These are phyloP conservation scores for Serendipita sp. DNA, from an alignment of 768 basidiomycete species.

Conservation along the genomic window DNA sequence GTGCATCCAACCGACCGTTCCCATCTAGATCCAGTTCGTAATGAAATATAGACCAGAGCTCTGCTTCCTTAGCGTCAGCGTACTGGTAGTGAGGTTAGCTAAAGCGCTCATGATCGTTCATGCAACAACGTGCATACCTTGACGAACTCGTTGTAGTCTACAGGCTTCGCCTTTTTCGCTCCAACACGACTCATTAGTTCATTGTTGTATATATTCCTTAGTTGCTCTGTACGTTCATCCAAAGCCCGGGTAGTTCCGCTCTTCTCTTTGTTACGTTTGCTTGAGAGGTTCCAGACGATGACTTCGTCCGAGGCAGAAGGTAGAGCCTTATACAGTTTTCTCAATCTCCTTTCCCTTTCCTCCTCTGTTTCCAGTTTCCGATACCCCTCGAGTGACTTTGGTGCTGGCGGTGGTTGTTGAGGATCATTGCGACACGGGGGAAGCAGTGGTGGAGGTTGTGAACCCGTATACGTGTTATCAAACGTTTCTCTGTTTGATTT, in stretches of 20 bases:
- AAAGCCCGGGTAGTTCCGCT: slow-evolving; percentile 14
- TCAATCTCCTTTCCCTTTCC: slow-evolving; percentile 42
- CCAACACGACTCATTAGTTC: slow-evolving; percentile 48
- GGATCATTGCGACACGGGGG: slow-evolving; percentile 45
- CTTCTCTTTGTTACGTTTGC: slow-evolving; percentile 9
- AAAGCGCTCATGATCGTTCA: slow-evolving; percentile 18
- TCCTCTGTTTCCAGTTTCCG: slow-evolving; percentile 46
- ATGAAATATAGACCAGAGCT: slow-evolving; percentile 85
- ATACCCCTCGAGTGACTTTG: slow-evolving; percentile 45
- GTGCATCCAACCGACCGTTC: slow-evolving; percentile 63
- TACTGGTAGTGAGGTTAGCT: slow-evolving; percentile 23
- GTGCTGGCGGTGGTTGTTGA: slow-evolving; percentile 25
- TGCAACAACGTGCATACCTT: slow-evolving; percentile 20
- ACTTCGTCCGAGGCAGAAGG: slow-evolving; percentile 19
- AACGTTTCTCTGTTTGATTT: slow-evolving; percentile 26
- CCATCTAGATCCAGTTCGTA: slow-evolving; percentile 81
- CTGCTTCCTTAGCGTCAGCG: slow-evolving; percentile 66
- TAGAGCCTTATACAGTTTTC: slow-evolving; percentile 49
- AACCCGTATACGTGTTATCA: slow-evolving; percentile 36
- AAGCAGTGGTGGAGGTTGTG: slow-evolving; percentile 39
- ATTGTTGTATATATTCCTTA: slow-evolving; percentile 58
- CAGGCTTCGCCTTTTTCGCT: slow-evolving; percentile 22
- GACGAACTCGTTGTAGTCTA: slow-evolving; percentile 17
- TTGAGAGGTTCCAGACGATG: slow-evolving; percentile 17
- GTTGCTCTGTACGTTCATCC: slow-evolving; percentile 39